phyloP scores from a whole-genome alignment of 2,329 filamentous ascomycete genomes.

The Aspergillus costaricaensis region DNA sequence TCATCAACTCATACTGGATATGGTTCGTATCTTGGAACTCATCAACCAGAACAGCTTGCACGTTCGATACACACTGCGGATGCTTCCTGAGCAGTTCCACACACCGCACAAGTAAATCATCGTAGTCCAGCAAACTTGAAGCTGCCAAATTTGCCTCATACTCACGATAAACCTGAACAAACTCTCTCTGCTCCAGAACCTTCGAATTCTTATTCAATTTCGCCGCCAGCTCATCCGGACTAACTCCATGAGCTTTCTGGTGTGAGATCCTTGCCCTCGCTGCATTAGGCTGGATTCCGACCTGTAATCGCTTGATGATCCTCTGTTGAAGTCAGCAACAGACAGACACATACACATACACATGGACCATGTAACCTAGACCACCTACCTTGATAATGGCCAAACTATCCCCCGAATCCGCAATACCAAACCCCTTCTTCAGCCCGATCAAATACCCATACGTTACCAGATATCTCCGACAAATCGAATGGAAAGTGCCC shows the following conservation, averaged over 20 bases:
- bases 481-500: constrained; percentile 93
- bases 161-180: constrained; percentile 67
- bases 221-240: constrained; percentile 46
- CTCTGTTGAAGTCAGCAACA: constrained; percentile 47
- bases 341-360: background rate
- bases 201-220: constrained; percentile 40
- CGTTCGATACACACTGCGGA: constrained; percentile 81
- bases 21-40: constrained; percentile 98
- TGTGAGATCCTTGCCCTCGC: constrained; percentile 74
- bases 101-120: constrained; percentile 84
- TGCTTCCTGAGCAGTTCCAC: constrained; percentile 73
- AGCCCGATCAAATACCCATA: constrained; percentile 87
- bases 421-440: constrained; percentile 82
- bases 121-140: constrained; percentile 88
- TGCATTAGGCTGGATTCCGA: constrained; percentile 67
- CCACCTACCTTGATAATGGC: constrained; percentile 66
- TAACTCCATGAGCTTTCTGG: constrained; percentile 60
- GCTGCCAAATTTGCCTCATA: constrained; percentile 75
- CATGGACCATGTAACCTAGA: background rate
- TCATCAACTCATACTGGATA: constrained; percentile 94
- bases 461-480: constrained; percentile 75
- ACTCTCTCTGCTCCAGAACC: constrained; percentile 61
- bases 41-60: constrained; percentile 89
- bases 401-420: constrained; percentile 77
- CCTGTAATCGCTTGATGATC: constrained; percentile 73